phyloP scores from a whole-genome alignment of 139 green algal species.

The Zygnema cylindricum region DNA sequence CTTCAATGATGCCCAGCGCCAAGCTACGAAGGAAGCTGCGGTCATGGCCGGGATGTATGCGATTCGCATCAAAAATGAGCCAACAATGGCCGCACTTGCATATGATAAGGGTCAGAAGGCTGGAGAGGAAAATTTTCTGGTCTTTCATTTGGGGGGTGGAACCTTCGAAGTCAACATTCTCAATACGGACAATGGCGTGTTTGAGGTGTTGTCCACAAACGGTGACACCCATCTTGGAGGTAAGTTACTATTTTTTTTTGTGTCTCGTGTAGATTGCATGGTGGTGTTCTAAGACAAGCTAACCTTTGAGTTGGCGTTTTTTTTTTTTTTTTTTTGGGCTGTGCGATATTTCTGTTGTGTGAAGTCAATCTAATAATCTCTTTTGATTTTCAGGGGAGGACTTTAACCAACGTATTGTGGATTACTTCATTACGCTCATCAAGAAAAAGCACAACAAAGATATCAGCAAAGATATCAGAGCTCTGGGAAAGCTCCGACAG shows the following conservation, averaged over 20 bases:
- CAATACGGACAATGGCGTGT: conserved; percentile 96
- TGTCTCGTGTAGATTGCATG: not conserved
- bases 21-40: conserved; percentile 94
- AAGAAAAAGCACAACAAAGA: conserved; percentile 97
- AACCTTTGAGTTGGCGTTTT: not conserved
- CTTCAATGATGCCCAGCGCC: conserved; percentile 99
- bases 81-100: conserved; percentile 92
- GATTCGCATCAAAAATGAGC: conserved; percentile 97
- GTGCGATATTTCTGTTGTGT: conserved; percentile 34
- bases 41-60: conserved; percentile 88
- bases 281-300: not conserved
- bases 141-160: conserved; percentile 97
- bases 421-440: conserved; percentile 99
- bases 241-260: not conserved
- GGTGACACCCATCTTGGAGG: conserved; percentile 96
- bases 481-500: conserved; percentile 93
- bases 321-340: conserved; percentile 8
- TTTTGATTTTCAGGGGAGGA: conserved; percentile 78
- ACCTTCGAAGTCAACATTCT: conserved; percentile 99
- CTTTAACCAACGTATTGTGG: conserved; percentile 98
- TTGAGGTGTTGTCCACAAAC: conserved; percentile 93
- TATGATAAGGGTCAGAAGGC: conserved; percentile 94
- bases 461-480: conserved; percentile 86
- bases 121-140: conserved; percentile 93
- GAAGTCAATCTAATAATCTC: not conserved